Evolutionary conservation across 2,329 filamentous ascomycete genomes (phyloP).

Genomic region (Xenosphaeropsis pyriputrescens): DNA sequence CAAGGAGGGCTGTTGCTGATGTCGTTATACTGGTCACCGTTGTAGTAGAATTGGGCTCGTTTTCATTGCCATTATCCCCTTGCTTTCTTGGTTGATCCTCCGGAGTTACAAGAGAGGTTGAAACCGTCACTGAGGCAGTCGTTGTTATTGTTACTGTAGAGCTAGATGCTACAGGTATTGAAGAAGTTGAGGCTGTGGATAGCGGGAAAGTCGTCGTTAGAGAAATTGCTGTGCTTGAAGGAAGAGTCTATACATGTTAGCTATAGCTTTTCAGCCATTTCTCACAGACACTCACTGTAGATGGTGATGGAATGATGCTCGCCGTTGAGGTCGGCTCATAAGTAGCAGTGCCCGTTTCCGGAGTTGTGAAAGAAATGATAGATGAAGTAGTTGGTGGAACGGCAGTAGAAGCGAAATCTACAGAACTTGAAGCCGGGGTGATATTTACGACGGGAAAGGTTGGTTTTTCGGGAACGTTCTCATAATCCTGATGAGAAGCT

Average conservation of each 20-base stretch:
- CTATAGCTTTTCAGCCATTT: too few species aligned
- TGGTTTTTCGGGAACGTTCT: not conserved
- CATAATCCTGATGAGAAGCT: not conserved
- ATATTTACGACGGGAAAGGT: not conserved
- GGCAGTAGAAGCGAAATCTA: not conserved
- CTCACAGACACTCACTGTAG: too few species aligned
- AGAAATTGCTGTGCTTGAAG: not conserved
- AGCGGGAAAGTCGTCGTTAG: slow-evolving; percentile 3
- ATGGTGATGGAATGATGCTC: too few species aligned
- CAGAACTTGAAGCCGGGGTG: not conserved
- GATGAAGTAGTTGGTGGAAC: not conserved
- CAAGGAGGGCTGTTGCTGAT: not conserved
- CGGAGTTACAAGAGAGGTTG: too few species aligned
- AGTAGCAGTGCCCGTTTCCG: not conserved
- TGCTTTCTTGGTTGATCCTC: too few species aligned
- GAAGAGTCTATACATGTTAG: too few species aligned
- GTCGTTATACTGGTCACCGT: not conserved
- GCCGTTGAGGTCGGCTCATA: not conserved
- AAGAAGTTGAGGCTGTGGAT: slow-evolving; percentile 1
- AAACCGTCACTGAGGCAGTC: too few species aligned
- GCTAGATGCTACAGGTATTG: not conserved
- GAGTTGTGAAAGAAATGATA: too few species aligned
- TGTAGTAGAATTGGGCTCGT: too few species aligned
- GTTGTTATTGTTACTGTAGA: too few species aligned
- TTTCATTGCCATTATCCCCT: too few species aligned